A percentile compares a stretch with the other conserved stretches of the same genome.
These are phyloP conservation scores for Phenoliferia sp. DNA, from an alignment of 1,284 basidiomycete species.

Conservation along the genomic window DNA sequence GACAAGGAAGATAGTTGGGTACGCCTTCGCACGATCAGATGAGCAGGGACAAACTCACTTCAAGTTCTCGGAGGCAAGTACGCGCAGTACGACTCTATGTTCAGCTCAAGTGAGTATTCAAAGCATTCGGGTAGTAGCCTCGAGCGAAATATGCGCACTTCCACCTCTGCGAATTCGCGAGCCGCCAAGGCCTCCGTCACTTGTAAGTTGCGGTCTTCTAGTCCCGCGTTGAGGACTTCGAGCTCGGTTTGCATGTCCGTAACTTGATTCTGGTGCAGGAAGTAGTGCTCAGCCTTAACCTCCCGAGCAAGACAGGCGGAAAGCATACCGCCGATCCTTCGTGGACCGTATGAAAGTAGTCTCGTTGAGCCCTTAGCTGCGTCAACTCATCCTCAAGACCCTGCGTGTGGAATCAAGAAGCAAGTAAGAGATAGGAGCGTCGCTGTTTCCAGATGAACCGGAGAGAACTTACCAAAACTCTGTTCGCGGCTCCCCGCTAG, in stretches of 20 bases:
- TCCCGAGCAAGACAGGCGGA: not conserved
- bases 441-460: not conserved
- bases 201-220: constrained; percentile 1
- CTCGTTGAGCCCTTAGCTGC: not conserved
- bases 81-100: not conserved
- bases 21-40: not conserved
- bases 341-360: not conserved
- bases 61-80: not conserved
- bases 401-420: not conserved
- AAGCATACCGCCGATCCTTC: not conserved
- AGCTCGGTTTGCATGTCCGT: constrained; percentile 1
- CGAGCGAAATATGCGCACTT: not conserved
- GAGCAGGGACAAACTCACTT: not conserved
- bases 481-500: not conserved
- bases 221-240: not conserved
- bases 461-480: not conserved
- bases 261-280: not conserved
- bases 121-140: not conserved
- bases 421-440: not conserved
- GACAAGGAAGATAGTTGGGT: not conserved
- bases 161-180: not conserved
- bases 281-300: not conserved
- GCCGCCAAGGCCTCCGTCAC: not conserved
- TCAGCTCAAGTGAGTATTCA: not conserved
- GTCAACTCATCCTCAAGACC: not conserved